Evolutionary conservation across 2,329 filamentous ascomycete species (phyloP).

Genomic region (Neoascochyta sp.): DNA sequence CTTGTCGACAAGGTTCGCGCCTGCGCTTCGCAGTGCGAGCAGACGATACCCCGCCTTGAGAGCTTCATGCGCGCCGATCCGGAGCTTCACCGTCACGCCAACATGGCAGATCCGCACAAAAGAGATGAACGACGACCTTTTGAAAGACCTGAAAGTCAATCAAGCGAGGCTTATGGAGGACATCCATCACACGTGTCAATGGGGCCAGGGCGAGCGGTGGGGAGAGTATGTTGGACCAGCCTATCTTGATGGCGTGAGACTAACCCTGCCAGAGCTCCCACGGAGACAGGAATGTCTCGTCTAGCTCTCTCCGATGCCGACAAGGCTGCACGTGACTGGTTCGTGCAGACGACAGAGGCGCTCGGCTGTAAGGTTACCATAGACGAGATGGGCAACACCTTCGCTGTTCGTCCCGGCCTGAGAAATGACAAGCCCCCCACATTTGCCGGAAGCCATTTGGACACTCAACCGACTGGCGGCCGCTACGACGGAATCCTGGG

Average conservation of each 20-base stretch:
- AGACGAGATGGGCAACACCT: slow-evolving; percentile 78
- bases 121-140: slow-evolving; percentile 51
- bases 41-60: slow-evolving; percentile 19
- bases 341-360: slow-evolving; percentile 58
- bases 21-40: slow-evolving; percentile 18
- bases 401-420: slow-evolving; percentile 65
- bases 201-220: slow-evolving; percentile 64
- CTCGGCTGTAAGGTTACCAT: slow-evolving; percentile 65
- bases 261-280: slow-evolving; percentile 42
- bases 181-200: slow-evolving; percentile 64
- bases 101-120: slow-evolving; percentile 40
- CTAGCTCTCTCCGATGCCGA: slow-evolving; percentile 69
- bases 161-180: slow-evolving; percentile 59
- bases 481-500: slow-evolving; percentile 76
- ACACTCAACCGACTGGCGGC: slow-evolving; percentile 58
- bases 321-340: slow-evolving; percentile 71
- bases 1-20: slow-evolving; percentile 7
- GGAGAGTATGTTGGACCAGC: slow-evolving; percentile 50
- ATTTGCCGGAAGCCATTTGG: slow-evolving; percentile 65
- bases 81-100: slow-evolving; percentile 30
- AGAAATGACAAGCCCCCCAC: slow-evolving; percentile 57
- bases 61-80: slow-evolving; percentile 1
- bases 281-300: slow-evolving; percentile 73
- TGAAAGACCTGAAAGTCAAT: slow-evolving; percentile 55
- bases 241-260: not conserved